Conservation (phyloP, 129 eudicot species). For the Saposhnikovia divaricata region DNA sequence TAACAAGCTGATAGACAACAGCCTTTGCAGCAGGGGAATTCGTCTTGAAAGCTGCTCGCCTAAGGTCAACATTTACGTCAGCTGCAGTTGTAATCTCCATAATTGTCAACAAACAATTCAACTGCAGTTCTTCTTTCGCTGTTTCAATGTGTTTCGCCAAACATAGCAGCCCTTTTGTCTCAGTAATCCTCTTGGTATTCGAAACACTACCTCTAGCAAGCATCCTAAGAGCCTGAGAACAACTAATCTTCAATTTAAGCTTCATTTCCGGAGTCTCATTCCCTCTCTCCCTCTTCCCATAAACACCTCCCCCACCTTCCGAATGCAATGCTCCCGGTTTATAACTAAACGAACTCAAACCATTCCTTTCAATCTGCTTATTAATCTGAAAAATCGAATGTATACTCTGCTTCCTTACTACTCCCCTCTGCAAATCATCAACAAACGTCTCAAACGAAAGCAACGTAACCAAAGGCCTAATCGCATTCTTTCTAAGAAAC, state of each 20-base stretch:
- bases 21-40: too few relatives aligned
- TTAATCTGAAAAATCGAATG: slow-evolving; percentile 40
- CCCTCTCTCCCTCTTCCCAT: slow-evolving; percentile 28
- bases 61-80: too few relatives aligned
- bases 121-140: too few relatives aligned
- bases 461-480: slow-evolving; percentile 44
- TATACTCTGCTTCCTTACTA: slow-evolving; percentile 18
- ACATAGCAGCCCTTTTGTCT: too few relatives aligned
- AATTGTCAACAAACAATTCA: too few relatives aligned
- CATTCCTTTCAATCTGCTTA: slow-evolving; percentile 26
- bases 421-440: slow-evolving; percentile 13
- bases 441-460: slow-evolving; percentile 34
- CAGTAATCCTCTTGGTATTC: slow-evolving; percentile 31
- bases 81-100: too few relatives aligned
- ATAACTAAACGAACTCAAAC: background rate
- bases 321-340: slow-evolving; percentile 5
- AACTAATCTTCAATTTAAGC: slow-evolving; percentile 35
- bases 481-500: slow-evolving; percentile 50
- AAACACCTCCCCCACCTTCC: background rate
- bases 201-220: slow-evolving; percentile 38
- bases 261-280: slow-evolving; percentile 46
- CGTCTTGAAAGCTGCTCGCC: too few relatives aligned
- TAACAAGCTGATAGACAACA: too few relatives aligned
- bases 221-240: slow-evolving; percentile 50
- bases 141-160: too few relatives aligned